phyloP scores from a whole-genome alignment of 1,139 yeast genomes.

The Hansenula sp. region DNA sequence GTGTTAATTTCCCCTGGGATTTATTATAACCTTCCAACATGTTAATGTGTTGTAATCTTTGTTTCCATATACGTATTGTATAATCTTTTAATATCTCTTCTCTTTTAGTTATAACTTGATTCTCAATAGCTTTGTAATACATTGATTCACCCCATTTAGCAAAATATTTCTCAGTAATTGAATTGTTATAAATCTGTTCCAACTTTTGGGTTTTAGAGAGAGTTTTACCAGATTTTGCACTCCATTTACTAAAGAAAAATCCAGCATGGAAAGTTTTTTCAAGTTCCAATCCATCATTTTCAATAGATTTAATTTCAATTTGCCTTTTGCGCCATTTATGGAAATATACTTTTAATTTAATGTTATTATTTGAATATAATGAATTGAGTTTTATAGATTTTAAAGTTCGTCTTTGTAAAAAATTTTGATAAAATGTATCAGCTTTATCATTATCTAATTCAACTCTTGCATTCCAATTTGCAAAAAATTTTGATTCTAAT shows the following conservation, averaged over 20 bases:
- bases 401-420: slow-evolving; percentile 3
- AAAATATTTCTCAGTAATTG: slow-evolving; percentile 12
- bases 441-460: slow-evolving; percentile 4
- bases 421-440: slow-evolving; percentile 3
- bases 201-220: slow-evolving; percentile 5
- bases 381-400: too few relatives aligned
- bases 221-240: not conserved
- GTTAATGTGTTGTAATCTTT: slow-evolving; percentile 17
- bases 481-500: slow-evolving; percentile 19
- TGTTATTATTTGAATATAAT: not conserved
- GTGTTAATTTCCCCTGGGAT: slow-evolving; percentile 1
- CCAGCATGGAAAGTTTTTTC: slow-evolving; percentile 18
- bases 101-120: slow-evolving; percentile 9
- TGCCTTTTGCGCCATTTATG: slow-evolving; percentile 11
- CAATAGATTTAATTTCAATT: slow-evolving; percentile 2
- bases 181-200: slow-evolving; percentile 5
- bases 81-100: slow-evolving; percentile 14
- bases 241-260: slow-evolving; percentile 24
- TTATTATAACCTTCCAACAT: slow-evolving; percentile 10
- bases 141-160: slow-evolving; percentile 10
- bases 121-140: slow-evolving; percentile 14
- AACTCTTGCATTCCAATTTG: slow-evolving; percentile 12
- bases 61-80: slow-evolving; percentile 22
- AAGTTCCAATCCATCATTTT: slow-evolving; percentile 13
- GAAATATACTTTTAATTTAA: not conserved